Conservation (phyloP, 257 asterid species). For the Coffea canephora region DNA sequence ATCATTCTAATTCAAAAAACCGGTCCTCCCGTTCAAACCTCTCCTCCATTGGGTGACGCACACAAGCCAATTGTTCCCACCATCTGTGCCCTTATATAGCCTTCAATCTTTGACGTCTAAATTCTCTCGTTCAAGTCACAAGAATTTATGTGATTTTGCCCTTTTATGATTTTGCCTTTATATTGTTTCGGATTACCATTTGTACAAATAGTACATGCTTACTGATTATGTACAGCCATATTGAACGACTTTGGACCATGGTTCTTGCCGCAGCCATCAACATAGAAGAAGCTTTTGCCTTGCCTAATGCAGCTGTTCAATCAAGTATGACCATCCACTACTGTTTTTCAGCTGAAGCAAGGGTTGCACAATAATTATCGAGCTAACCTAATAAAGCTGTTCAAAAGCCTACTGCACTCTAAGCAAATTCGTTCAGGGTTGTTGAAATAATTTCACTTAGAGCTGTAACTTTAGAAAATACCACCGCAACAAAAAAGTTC, state of each 20-base stretch:
- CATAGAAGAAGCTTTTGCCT: not conserved
- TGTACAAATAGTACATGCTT: not conserved
- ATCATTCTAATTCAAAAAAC: constrained; percentile 36
- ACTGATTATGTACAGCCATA: not conserved
- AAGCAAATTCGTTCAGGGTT: not conserved
- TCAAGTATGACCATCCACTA: not conserved
- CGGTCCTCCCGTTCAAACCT: constrained; percentile 42
- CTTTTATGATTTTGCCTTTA: not conserved
- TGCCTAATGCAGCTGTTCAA: not conserved
- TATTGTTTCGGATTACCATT: not conserved
- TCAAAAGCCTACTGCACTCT: not conserved
- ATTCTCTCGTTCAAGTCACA: not conserved
- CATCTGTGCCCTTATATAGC: not conserved
- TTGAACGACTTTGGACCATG: not conserved
- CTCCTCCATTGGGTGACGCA: constrained; percentile 14
- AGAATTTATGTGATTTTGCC: not conserved
- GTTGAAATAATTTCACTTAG: not conserved
- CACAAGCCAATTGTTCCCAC: not conserved
- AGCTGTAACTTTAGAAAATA: not conserved
- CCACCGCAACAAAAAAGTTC: no score
- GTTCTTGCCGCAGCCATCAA: not conserved
- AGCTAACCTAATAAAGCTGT: not conserved
- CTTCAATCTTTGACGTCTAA: not conserved
- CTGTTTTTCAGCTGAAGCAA: not conserved
- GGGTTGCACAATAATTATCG: not conserved